Evolutionary conservation across 805 yeast genomes (phyloP).

Genomic region (Wickerhamomyces ciferrii): DNA sequence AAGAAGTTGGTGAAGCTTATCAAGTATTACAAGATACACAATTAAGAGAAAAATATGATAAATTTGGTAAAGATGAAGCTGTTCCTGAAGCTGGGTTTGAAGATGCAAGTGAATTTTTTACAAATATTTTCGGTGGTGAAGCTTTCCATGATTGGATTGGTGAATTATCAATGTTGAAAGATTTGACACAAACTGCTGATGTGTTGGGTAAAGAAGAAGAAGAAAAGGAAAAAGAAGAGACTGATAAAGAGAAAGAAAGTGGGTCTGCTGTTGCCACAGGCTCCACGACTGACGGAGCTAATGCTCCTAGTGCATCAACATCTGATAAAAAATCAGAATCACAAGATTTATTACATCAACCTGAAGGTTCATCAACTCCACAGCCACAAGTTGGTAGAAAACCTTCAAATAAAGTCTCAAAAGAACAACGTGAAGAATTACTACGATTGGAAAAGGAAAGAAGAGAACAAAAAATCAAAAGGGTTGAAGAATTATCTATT

Average conservation of each 20-base stretch:
- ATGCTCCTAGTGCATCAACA: not conserved
- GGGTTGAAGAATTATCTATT: constrained; percentile 44
- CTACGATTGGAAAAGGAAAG: constrained; percentile 48
- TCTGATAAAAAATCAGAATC: not conserved
- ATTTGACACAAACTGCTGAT: constrained; percentile 53
- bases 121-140: constrained; percentile 80
- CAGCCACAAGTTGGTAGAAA: constrained; percentile 23
- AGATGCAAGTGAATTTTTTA: constrained; percentile 84
- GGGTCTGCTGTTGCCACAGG: constrained; percentile 1
- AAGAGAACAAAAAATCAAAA: constrained; percentile 40
- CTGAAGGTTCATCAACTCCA: constrained; percentile 22
- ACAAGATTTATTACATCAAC: constrained; percentile 6
- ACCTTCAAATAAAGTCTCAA: constrained; percentile 19
- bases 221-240: constrained; percentile 23
- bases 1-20: constrained; percentile 65
- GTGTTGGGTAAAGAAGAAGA: constrained; percentile 3
- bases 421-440: constrained; percentile 45
- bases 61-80: constrained; percentile 75
- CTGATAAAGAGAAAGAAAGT: constrained; percentile 20
- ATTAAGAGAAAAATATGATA: constrained; percentile 71
- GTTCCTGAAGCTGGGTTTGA: constrained; percentile 68
- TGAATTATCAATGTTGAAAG: constrained; percentile 64
- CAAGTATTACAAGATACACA: constrained; percentile 74
- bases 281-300: not conserved
- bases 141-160: constrained; percentile 77